These are phyloP conservation scores for Nakaseomyces sp. DNA, from an alignment of 1,139 yeast genomes.

Conservation along the genomic window DNA sequence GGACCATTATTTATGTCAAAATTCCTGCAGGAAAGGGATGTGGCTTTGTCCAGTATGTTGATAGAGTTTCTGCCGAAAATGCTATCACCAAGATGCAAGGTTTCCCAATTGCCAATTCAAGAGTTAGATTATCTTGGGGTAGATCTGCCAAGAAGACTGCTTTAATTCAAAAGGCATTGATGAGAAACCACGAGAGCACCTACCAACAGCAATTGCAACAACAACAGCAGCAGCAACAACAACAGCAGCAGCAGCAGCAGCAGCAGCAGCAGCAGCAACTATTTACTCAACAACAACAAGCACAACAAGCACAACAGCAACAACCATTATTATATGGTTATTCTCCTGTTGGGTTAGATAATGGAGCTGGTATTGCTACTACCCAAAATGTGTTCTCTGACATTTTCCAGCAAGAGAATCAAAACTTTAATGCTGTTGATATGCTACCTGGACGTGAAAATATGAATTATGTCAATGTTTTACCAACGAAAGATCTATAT, in stretches of 20 bases:
- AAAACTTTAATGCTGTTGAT: conserved; percentile 1
- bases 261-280: conserved; percentile 6
- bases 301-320: conserved; percentile 9
- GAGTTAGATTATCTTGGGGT: conserved; percentile 70
- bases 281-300: conserved; percentile 1
- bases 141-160: conserved; percentile 30
- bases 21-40: conserved; percentile 65
- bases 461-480: conserved; percentile 8
- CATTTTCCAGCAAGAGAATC: neutral
- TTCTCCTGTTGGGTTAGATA: conserved; percentile 6
- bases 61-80: conserved; percentile 60
- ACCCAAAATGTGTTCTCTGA: conserved; percentile 8
- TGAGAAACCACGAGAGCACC: conserved; percentile 7
- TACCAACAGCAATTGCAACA: conserved; percentile 4
- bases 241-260: conserved; percentile 8
- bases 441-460: conserved; percentile 14
- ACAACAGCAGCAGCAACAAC: conserved; percentile 2
- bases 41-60: conserved; percentile 60
- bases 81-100: conserved; percentile 72
- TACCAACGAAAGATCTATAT: conserved; percentile 14
- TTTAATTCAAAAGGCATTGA: conserved; percentile 13
- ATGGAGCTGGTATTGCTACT: conserved; percentile 5
- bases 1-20: conserved; percentile 55
- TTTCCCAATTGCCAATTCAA: conserved; percentile 56
- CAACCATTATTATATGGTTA: conserved; percentile 11